Conservation (phyloP, 83 land plant species). For the Picea mariana region DNA sequence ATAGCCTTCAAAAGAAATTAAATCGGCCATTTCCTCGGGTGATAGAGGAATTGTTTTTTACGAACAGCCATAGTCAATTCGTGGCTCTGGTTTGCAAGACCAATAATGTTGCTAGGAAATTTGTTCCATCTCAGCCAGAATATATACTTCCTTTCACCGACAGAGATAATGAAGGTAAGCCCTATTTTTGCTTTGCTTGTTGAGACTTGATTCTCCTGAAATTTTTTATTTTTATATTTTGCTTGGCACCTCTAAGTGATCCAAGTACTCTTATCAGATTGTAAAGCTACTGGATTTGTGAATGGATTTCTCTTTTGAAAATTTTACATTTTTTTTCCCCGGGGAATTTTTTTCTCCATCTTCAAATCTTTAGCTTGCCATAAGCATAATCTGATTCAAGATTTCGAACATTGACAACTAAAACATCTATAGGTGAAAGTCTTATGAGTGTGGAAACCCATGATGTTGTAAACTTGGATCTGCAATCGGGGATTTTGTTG, state of each 20-base stretch:
- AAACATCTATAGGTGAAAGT: not conserved
- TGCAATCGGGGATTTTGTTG: not conserved
- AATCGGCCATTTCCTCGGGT: slow-evolving; percentile 6
- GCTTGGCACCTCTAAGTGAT: no score
- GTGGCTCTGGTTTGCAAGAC: slow-evolving; percentile 7
- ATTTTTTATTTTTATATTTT: not conserved
- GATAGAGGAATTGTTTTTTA: not conserved
- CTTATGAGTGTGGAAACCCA: not conserved
- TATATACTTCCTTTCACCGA: not conserved
- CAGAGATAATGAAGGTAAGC: slow-evolving; percentile 11
- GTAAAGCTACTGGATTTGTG: no score
- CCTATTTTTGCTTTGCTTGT: not conserved
- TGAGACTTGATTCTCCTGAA: not conserved
- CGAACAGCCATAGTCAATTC: not conserved
- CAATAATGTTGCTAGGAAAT: not conserved
- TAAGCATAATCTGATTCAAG: not conserved
- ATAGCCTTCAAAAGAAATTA: not conserved
- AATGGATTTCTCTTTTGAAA: no score
- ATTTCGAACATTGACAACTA: not conserved
- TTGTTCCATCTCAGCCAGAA: not conserved
- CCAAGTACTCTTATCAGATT: no score
- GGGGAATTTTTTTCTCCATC: not conserved
- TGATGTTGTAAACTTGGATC: not conserved
- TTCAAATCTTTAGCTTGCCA: not conserved
- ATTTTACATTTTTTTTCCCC: no score